Conservation (phyloP, 2,329 filamentous ascomycete species). For the Pseudocercospora vitis region DNA sequence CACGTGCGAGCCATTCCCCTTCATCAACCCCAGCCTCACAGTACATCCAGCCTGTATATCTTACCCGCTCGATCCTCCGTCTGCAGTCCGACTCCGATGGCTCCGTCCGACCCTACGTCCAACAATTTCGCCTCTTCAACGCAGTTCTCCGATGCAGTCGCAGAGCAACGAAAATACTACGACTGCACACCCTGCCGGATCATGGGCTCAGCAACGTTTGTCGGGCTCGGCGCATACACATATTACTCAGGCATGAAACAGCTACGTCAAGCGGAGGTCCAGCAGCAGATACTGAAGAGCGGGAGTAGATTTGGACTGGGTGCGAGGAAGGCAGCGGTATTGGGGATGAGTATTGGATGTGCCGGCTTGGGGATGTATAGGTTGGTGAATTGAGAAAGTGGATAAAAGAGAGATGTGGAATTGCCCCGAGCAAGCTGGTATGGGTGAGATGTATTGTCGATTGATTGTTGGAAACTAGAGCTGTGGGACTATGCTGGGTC, state of each 20-base stretch:
- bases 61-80: too few species aligned
- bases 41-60: too few species aligned
- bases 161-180: constrained; percentile 30
- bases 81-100: constrained; percentile 1
- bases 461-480: too few species aligned
- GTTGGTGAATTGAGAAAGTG: constrained; percentile 35
- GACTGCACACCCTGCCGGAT: constrained; percentile 38
- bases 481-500: too few species aligned
- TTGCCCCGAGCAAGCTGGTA: too few species aligned
- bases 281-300: constrained; percentile 44
- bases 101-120: constrained; percentile 5
- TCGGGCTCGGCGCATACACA: constrained; percentile 49
- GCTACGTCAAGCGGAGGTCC: constrained; percentile 43
- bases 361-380: constrained; percentile 49
- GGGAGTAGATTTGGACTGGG: constrained; percentile 45
- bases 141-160: constrained; percentile 27
- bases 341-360: constrained; percentile 42
- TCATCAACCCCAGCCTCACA: too few species aligned
- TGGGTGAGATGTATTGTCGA: too few species aligned
- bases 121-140: constrained; percentile 23
- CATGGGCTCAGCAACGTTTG: constrained; percentile 45
- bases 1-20: too few species aligned
- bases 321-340: constrained; percentile 43
- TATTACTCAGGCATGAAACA: constrained; percentile 49
- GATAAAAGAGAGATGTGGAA: too few species aligned